These are phyloP conservation scores for Colletotrichum tofieldiae DNA, from an alignment of 2,329 filamentous ascomycete genomes.

Conservation along the genomic window DNA sequence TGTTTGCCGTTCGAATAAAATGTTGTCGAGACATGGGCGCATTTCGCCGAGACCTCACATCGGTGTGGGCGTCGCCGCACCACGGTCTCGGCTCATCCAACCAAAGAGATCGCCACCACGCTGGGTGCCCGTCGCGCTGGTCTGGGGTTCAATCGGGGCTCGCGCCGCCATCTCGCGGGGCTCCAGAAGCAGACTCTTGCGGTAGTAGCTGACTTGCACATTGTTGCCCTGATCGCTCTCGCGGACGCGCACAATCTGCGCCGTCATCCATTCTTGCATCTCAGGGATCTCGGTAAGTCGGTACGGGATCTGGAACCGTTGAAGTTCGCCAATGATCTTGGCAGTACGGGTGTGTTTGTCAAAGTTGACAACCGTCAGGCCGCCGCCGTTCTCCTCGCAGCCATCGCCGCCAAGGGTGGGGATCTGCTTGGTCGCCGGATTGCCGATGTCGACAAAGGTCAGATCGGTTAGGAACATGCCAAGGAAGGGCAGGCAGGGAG, in stretches of 20 bases:
- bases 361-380: constrained; percentile 92
- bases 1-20: constrained; percentile 17
- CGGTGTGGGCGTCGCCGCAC: constrained; percentile 43
- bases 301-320: constrained; percentile 96
- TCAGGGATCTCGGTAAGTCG: constrained; percentile 86
- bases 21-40: constrained; percentile 15
- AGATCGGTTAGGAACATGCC: constrained; percentile 97
- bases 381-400: constrained; percentile 73
- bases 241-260: constrained; percentile 84
- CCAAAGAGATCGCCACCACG: constrained; percentile 62
- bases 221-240: constrained; percentile 66
- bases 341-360: constrained; percentile 97
- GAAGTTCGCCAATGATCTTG: constrained; percentile 94
- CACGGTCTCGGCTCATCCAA: constrained; percentile 67
- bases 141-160: constrained; percentile 51
- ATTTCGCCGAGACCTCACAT: constrained; percentile 14
- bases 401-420: constrained; percentile 62
- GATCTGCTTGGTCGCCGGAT: constrained; percentile 86
- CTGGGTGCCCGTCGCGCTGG: constrained; percentile 43
- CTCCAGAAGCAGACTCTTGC: constrained; percentile 88
- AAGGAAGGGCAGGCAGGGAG: constrained; percentile 94
- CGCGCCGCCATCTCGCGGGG: constrained; percentile 71
- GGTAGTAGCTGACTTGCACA: constrained; percentile 78
- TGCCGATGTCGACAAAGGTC: constrained; percentile 96
- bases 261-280: constrained; percentile 92